phyloP scores from a whole-genome alignment of 176 grass and related monocot species.

The Avena eriantha region DNA sequence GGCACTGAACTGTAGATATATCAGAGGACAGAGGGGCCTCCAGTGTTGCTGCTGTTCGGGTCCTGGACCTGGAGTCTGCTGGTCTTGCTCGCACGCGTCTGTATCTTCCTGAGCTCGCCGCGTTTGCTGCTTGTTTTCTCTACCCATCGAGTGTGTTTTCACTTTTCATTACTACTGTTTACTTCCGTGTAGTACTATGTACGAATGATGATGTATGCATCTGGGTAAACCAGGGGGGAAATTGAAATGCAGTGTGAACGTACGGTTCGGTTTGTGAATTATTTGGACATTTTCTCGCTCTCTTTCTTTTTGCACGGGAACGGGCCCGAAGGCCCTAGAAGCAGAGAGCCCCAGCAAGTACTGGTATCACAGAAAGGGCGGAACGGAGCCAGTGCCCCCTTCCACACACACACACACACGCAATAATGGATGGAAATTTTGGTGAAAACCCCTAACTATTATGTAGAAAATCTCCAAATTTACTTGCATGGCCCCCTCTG shows the following conservation, averaged over 20 bases:
- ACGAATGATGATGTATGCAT: constrained; percentile 2
- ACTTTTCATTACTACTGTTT: constrained; percentile 1
- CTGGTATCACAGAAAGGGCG: no score
- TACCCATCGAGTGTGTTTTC: constrained; percentile 39
- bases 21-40: constrained; percentile 37
- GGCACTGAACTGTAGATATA: constrained; percentile 56
- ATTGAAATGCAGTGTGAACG: constrained; percentile 17
- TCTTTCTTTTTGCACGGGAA: no score
- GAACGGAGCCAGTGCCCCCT: no score
- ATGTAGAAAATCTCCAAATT: no score
- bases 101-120: constrained; percentile 5
- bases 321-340: no score
- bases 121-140: constrained; percentile 31
- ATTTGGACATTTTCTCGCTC: neutral
- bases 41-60: constrained; percentile 2
- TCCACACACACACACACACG: no score
- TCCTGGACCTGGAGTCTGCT: neutral
- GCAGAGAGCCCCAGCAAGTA: no score
- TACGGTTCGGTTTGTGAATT: neutral
- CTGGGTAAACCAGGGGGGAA: neutral
- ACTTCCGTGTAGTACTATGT: constrained; percentile 6
- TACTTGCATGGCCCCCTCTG: no score
- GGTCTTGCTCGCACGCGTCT: neutral
- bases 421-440: no score
- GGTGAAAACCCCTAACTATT: no score